These are phyloP conservation scores for Calendula officinalis DNA, from an alignment of 129 eudicot species.

Conservation along the genomic window DNA sequence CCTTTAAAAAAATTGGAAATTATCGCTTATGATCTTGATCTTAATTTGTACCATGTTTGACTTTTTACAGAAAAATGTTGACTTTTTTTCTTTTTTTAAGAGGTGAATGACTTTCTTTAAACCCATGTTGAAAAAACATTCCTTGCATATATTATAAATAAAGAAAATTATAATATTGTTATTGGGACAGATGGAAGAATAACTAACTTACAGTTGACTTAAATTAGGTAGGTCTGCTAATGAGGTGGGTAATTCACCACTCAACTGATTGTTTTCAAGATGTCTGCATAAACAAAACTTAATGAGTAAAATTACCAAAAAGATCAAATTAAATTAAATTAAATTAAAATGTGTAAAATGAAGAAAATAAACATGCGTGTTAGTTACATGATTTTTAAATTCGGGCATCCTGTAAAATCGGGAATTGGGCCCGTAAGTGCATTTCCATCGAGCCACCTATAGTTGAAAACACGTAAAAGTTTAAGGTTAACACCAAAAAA, in stretches of 20 bases:
- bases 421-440: slow-evolving; percentile 79
- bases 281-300: slow-evolving; percentile 50
- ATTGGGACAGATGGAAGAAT: background rate
- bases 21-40: too few species aligned
- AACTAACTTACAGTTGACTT: slow-evolving; percentile 74
- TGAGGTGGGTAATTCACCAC: slow-evolving; percentile 68
- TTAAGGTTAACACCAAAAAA: slow-evolving; percentile 7
- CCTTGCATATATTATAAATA: too few species aligned
- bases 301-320: slow-evolving; percentile 22
- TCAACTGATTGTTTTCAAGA: slow-evolving; percentile 85
- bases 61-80: too few species aligned
- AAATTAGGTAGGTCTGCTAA: slow-evolving; percentile 65
- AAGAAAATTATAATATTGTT: too few species aligned
- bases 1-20: too few species aligned
- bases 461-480: slow-evolving; percentile 5
- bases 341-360: background rate
- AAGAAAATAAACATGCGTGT: background rate
- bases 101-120: too few species aligned
- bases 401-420: slow-evolving; percentile 78
- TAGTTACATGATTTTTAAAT: slow-evolving; percentile 68
- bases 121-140: too few species aligned
- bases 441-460: slow-evolving; percentile 94
- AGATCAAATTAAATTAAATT: background rate
- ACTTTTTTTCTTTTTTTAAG: too few species aligned
- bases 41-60: too few species aligned